Conservation (phyloP, 2,329 filamentous ascomycete species). For the Exophiala oligosperma region DNA sequence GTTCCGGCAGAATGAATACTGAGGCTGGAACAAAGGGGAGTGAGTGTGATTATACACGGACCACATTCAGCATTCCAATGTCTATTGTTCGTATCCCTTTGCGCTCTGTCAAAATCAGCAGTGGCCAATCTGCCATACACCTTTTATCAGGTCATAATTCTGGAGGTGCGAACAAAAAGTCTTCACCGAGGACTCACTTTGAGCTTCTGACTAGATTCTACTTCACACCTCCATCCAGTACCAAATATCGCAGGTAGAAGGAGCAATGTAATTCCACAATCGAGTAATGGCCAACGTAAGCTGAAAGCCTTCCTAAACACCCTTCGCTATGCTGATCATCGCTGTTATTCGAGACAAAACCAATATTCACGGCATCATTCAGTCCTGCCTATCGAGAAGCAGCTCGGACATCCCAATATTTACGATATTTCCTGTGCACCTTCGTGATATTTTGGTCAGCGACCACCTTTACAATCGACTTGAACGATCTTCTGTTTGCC, state of each 20-base stretch:
- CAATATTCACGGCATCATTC: neutral
- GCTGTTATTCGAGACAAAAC: neutral
- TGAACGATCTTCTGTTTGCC: slow-evolving; percentile 44
- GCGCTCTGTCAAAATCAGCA: neutral
- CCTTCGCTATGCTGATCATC: slow-evolving; percentile 2
- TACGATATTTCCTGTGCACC: slow-evolving; percentile 13
- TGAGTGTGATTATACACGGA: neutral
- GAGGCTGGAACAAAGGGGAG: slow-evolving; percentile 1
- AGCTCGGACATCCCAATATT: slow-evolving; percentile 7
- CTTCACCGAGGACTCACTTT: neutral
- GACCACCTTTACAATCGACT: slow-evolving; percentile 38
- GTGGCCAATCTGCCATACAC: too few species aligned
- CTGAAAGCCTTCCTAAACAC: neutral
- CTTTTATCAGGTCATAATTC: neutral
- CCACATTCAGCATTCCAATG: slow-evolving; percentile 4
- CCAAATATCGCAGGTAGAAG: neutral
- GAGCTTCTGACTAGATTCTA: neutral
- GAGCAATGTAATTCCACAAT: neutral
- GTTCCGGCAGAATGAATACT: neutral
- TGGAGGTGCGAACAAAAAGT: too few species aligned
- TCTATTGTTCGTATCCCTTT: neutral
- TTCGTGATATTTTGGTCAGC: slow-evolving; percentile 1
- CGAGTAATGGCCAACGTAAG: neutral
- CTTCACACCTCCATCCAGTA: neutral
- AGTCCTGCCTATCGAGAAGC: slow-evolving; percentile 1